Evolutionary conservation across 2,329 filamentous ascomycete genomes (phyloP), one percentile per base, ranked within the genome.

Genomic region (Calonectria pteridis): DNA sequence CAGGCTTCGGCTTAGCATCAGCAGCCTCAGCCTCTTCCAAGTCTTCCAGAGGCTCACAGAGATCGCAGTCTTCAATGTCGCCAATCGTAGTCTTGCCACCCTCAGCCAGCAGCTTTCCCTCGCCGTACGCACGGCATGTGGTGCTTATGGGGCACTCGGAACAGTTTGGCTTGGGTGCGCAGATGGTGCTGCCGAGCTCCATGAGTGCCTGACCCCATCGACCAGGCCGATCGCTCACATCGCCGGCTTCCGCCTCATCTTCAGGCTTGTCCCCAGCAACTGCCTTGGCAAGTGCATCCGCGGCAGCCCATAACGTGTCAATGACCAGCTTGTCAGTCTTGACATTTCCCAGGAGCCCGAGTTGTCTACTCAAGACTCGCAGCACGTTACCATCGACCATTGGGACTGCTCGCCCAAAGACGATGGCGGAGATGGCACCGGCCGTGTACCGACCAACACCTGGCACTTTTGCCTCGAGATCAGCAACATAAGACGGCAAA

Each of bases 321-420:
- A 89, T 85, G 16, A 88, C 85, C 2, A 78, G 75, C 77, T 88
- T 91, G 74, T 91, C 89, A 7, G 88, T 84, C 79, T 93, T 92
- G 16, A 88, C 87, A 75, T 92, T 89, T 14, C 86, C 89, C 46
- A 88, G 85, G 0, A 93, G 75, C 0, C 90, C 91, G 26, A 92
- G 83, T 80, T 93, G 91, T 29, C 91, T 84, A 73, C 90, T 91
- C 72, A 93, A 80, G 26, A 93, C 91, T 14, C 91, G 85, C 28
- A 91, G 80, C 10, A 93, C 91, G 72, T 93, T 93, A 13, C 91
- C 91, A 77, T 93, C 91, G 0, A 93, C 89, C 86, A 93, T 91
- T 2, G 91, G 87, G 40, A 88, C 89, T 0, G 91, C 84, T 31
- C 85, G 84, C 0, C 91, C 91, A 77, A 91, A 93, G 0, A 91